phyloP scores from a whole-genome alignment of 2,329 filamentous ascomycete genomes.

The Tolypocladium nubicola region DNA sequence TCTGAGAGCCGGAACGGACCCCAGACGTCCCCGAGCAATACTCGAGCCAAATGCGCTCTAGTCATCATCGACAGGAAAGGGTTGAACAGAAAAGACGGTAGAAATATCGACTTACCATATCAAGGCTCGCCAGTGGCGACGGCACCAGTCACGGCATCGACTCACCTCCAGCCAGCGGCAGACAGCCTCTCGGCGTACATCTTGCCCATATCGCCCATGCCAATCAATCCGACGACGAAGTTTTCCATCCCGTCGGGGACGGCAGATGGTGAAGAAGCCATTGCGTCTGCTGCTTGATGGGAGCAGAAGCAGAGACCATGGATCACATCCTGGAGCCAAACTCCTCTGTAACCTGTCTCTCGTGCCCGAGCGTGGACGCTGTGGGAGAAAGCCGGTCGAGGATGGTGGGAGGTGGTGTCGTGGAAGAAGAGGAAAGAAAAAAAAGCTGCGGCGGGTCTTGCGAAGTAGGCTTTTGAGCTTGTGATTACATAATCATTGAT shows the following conservation, averaged over 20 bases:
- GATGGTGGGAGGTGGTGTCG: not conserved
- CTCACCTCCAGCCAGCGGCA: constrained; percentile 88
- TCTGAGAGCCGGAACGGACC: constrained; percentile 67
- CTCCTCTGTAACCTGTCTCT: not conserved
- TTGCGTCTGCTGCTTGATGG: constrained; percentile 15
- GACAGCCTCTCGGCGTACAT: constrained; percentile 91
- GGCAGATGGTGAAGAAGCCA: constrained; percentile 14
- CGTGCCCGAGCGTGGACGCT: not conserved
- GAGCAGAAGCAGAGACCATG: constrained; percentile 11
- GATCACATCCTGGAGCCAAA: constrained; percentile 14
- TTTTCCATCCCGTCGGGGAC: constrained; percentile 44
- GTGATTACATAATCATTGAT: constrained; percentile 5
- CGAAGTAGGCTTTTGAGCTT: not conserved
- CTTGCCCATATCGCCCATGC: constrained; percentile 99
- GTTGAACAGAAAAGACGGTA: constrained; percentile 4
- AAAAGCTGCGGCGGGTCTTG: constrained; percentile 1
- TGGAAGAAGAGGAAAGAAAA: constrained; percentile 5
- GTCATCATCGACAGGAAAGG: constrained; percentile 68
- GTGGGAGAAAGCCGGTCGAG: not conserved
- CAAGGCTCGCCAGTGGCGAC: constrained; percentile 10
- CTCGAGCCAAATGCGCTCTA: constrained; percentile 99
- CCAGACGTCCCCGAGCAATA: constrained; percentile 57
- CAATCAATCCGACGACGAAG: constrained; percentile 85
- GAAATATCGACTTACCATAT: constrained; percentile 21
- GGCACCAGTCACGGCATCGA: constrained; percentile 8